These are phyloP conservation scores for Nicotiana otophora DNA, from an alignment of 257 asterid species.

Conservation along the genomic window DNA sequence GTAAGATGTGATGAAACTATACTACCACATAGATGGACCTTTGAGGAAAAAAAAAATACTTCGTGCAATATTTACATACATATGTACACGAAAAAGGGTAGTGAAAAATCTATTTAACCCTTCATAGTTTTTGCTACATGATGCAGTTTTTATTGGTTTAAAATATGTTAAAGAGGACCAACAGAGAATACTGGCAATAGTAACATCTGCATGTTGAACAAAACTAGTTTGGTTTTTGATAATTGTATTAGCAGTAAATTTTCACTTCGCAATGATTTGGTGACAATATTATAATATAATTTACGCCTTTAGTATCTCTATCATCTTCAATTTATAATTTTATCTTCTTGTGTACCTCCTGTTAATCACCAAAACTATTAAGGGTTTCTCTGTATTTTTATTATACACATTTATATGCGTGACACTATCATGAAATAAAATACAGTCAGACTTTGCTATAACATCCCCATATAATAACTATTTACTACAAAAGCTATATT, in stretches of 20 bases:
- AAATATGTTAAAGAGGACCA: neutral
- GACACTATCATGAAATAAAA: neutral
- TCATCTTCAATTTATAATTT: neutral
- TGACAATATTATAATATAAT: neutral
- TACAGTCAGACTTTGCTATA: no score
- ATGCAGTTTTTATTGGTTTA: neutral
- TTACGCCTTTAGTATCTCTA: neutral
- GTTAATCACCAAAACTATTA: neutral
- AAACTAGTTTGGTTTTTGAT: neutral
- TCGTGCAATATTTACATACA: neutral
- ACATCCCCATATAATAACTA: no score
- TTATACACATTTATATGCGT: neutral
- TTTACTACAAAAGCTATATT: no score
- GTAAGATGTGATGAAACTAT: neutral
- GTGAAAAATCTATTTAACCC: neutral
- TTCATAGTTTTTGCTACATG: neutral
- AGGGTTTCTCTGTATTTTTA: neutral
- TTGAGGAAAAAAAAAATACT: neutral
- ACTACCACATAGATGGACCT: neutral
- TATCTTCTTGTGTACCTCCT: neutral
- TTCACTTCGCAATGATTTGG: neutral
- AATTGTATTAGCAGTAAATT: neutral
- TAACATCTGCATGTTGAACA: neutral
- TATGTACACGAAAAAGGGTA: neutral
- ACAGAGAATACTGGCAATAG: neutral